Base-by-base conservation (phyloP, 2,329 filamentous ascomycete genomes). In the Penicillium olsonii region DNA sequence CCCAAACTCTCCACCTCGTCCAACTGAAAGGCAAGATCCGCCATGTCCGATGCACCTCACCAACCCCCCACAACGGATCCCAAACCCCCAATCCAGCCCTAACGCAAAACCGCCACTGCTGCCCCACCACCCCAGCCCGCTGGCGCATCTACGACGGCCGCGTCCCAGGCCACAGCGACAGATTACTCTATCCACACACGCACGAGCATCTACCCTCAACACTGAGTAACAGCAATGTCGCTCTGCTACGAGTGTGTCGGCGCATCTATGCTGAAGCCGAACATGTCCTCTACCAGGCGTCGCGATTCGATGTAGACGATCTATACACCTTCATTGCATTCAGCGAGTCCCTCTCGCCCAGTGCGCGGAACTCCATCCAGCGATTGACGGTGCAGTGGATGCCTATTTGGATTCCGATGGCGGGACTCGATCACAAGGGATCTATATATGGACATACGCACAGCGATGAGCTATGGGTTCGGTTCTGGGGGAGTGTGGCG, bases 381-480 rank as follows among this genome's bases (percentile, higher is more conserved):
- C 42, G 53, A 1, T 48, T 71, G 2, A 65, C 62, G 0, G 55
- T 71, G 2, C 68, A 71, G 38, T 71, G 65, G 63, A 66, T 55
- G 31, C 68, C 68, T 0, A 49, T 71, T 19, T 71, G 68, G 67
- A 61, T 64, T 20, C 68, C 68, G 2, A 59, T 71, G 46, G 47
- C 64, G 0, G 66, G 66, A 2, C 49, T 66, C 22, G 62, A 64
- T 27, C 62, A 64, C 33, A 55, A 51, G 15, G 53, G 60, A 2
- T 70, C 67, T 0, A 67, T 71, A 20, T 71, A 66, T 52, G 59
- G 64, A 1, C 66, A 70, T 47, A 71, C 68, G 4, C 68, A 71
- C 44, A 70, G 68, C 47, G 68, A 71, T 50, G 53, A 42, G 8
- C 53, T 70, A 3, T 70, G 68, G 68, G 45, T 40, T 2, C 33